Evolutionary conservation across 1,284 basidiomycete species (phyloP), one percentile per base, ranked within the genome.

Genomic region (Ceratobasidium sp.): DNA sequence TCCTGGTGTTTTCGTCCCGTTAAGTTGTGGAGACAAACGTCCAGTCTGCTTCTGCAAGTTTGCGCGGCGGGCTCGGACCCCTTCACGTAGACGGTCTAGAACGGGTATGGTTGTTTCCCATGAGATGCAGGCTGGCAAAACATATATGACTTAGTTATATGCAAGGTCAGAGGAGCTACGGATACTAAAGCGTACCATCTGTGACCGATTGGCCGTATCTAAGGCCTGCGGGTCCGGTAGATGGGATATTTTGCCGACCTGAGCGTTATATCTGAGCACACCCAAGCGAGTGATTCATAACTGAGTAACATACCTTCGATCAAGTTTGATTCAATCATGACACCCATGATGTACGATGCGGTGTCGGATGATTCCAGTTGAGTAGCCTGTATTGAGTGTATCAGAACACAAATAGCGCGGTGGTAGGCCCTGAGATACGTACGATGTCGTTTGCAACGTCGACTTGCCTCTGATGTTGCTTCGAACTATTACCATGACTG

Each of bases 261-360:
- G 50, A 10, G 20, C 20, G 33, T 33, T 33, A 33, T 33, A 33
- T 33, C 2, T 33, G 33, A 33, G 33, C 4, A 33, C 33, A 33
- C 4, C 33, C 33, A 4, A 33, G 2, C 33, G 4, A 33, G 33
- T 33, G 33, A 33, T 33, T 33, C 33, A 33, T 33, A 33, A 4
- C 33, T 33, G 33, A 33, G 33, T 33, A 33, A 4, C 33, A 33
- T 83, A 80, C 87, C 88, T 81, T 96, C 97, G 65, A 94, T 90
- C 78, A 99, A 88, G 85, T 99, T 97, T 66, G 93, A 95, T 85
- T 99, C 98, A 80, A 99, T 90, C 98, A 99, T 99, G 79, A 98
- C 96, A 78, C 97, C 97, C 89, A 98, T 93, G 81, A 99, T 96
- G 83, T 91, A 89, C 28, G 88, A 83, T 1, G 91, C 88, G 0